A percentile compares a stretch with the other conserved stretches of the same genome.
These are phyloP conservation scores for Aspergillus tanneri DNA, from an alignment of 2,329 filamentous ascomycete genomes.

Conservation along the genomic window DNA sequence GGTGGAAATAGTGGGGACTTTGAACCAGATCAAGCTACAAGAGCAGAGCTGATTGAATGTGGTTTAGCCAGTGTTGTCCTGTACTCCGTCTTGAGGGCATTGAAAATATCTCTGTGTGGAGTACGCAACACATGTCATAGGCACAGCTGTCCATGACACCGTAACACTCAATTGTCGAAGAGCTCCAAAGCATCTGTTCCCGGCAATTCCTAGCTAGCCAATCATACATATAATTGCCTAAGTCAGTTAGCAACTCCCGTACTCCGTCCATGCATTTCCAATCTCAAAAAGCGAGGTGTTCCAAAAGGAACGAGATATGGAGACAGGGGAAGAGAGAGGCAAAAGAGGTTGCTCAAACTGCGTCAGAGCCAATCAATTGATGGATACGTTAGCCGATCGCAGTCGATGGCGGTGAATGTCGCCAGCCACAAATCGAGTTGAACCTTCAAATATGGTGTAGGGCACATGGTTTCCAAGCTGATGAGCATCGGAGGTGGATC, in stretches of 20 bases:
- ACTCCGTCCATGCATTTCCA: not conserved
- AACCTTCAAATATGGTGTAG: conserved; percentile 6
- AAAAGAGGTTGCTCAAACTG: not conserved
- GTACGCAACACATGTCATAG: too few relatives aligned
- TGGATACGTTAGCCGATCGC: conserved; percentile 6
- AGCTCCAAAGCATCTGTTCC: not conserved
- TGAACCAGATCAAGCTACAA: conserved; percentile 1
- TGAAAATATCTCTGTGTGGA: too few relatives aligned
- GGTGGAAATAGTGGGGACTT: conserved; percentile 8
- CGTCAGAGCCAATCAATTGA: not conserved
- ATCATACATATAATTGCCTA: too few relatives aligned
- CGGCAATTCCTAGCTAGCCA: too few relatives aligned
- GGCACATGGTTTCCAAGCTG: conserved; percentile 9
- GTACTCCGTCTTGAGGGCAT: too few relatives aligned
- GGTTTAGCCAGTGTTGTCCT: conserved; percentile 2
- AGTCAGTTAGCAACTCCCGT: not conserved
- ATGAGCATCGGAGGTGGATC: conserved; percentile 4
- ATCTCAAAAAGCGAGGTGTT: not conserved
- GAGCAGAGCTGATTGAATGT: conserved; percentile 3
- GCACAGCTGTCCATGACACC: too few relatives aligned
- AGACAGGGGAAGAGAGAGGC: not conserved
- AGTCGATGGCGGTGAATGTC: conserved; percentile 9
- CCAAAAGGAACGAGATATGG: not conserved
- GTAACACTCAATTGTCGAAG: too few relatives aligned
- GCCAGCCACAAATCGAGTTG: conserved; percentile 15